Conservation (phyloP, 495 filamentous ascomycete genomes). For the Darksidea phi region DNA sequence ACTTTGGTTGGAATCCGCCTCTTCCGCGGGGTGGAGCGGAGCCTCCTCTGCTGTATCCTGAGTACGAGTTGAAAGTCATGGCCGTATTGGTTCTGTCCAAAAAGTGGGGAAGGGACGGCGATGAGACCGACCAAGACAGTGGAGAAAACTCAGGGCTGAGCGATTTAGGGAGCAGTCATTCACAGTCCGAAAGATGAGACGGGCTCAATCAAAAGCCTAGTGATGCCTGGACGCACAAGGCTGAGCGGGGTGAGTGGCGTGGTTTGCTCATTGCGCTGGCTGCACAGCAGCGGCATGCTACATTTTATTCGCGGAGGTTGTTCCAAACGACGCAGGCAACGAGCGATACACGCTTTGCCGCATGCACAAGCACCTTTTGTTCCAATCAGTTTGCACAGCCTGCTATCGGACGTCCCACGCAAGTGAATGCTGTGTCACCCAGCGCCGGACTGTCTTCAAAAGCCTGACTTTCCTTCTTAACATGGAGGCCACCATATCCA, state of each 20-base stretch:
- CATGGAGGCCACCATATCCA: background rate
- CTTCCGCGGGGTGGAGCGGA: constrained; percentile 11
- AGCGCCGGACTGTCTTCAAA: too few relatives aligned
- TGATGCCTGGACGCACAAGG: constrained; percentile 5
- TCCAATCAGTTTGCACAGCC: constrained; percentile 18
- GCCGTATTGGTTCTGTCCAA: background rate
- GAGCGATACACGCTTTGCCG: constrained; percentile 2
- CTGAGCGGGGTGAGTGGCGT: constrained; percentile 23
- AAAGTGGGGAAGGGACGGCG: background rate
- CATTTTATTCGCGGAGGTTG: constrained; percentile 6
- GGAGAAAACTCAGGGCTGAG: background rate
- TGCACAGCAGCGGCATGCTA: constrained; percentile 10
- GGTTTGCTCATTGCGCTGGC: constrained; percentile 7
- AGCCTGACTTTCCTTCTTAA: background rate
- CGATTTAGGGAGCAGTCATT: background rate
- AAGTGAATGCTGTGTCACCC: too few relatives aligned
- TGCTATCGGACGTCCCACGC: background rate
- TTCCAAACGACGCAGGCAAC: constrained; percentile 7
- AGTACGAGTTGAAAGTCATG: background rate
- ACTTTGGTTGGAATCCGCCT: background rate
- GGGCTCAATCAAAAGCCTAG: background rate
- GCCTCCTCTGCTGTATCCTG: constrained; percentile 2
- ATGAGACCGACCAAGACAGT: background rate
- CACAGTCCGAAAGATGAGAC: background rate
- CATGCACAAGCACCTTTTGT: background rate